Evolutionary conservation across 495 filamentous ascomycete species (phyloP), one percentile per base, ranked within the genome.

Genomic region (Haplographium delicatum): DNA sequence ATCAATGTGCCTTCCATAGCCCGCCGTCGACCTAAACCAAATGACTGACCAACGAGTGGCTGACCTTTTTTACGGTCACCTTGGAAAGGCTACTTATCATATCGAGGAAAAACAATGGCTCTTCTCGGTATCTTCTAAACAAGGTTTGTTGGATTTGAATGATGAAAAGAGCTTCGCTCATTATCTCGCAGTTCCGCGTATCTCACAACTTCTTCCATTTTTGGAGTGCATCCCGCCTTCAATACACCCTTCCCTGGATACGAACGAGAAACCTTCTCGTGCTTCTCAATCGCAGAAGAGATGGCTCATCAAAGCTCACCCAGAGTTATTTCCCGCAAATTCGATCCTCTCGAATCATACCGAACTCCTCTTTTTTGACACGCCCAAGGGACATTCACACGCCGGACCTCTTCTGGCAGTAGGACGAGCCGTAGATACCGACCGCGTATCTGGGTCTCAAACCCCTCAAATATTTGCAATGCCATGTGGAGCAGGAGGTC

Each of bases 31-130:
- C 45, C 10, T 25, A 51, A 44, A 64, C 78, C 81, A 45, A 66
- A 88, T 88, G 83, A 75, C 74, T 83, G 73, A 84, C 56, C 57
- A 64, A 48, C 55, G 62, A 37, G 53, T 62, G 15, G 69, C 63
- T 61, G 75, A 76, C 73, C 75, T 86, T 42, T 74, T 73, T 44
- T 86, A 83, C 70, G 84, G 84, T 71, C 80, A 85, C 60, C 59
- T 82, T 49, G 83, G 83, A 58, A 69, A 70, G 58, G 68, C 77
- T 20, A 48, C 64, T 27, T 88, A 85, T 62, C 64, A 75, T 54
- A 46, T 65, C 16, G 73, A 78, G 11, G 68, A 63, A n/a, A 66
- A 71, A 28, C 35, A 66, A 52, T 88, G 84, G 84, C 60, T 42
- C 7, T 86, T 86, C 61, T 57, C 71, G 50, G 63, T 15, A 11